These are phyloP conservation scores for Aegilops tauschii DNA, from an alignment of 176 grass and related monocot species.

Conservation along the genomic window DNA sequence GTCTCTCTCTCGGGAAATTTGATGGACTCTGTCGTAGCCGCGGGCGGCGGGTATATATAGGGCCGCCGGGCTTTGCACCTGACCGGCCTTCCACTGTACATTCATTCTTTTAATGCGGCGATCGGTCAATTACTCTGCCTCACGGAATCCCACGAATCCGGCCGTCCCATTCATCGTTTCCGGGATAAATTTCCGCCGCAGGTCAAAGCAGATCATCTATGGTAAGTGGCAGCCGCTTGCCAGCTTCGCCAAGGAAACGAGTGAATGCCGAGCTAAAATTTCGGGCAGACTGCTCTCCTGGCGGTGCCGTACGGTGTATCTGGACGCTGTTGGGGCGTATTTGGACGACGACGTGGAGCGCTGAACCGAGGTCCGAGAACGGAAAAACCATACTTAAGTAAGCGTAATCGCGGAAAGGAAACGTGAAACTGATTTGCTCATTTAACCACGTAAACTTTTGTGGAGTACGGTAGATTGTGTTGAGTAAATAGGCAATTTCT, in stretches of 20 bases:
- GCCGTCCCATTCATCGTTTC: neutral
- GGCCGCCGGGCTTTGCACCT: slow-evolving; percentile 38
- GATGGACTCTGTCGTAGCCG: neutral
- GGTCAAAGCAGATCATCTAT: neutral
- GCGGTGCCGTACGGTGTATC: neutral
- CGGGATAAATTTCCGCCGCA: neutral
- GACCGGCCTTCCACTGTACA: slow-evolving; percentile 43
- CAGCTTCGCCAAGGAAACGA: neutral
- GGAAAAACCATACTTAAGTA: too few relatives aligned
- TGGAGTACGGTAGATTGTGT: too few relatives aligned
- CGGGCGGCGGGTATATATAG: slow-evolving; percentile 24
- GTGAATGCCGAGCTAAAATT: neutral
- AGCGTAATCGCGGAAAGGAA: too few relatives aligned
- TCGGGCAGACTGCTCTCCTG: neutral
- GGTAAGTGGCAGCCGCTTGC: neutral
- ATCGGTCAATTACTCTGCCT: neutral
- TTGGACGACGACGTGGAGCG: neutral
- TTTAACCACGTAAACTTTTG: too few relatives aligned
- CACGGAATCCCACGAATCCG: slow-evolving; percentile 1
- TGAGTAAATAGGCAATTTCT: too few relatives aligned
- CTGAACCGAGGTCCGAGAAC: too few relatives aligned
- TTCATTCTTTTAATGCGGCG: slow-evolving; percentile 51
- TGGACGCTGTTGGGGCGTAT: neutral
- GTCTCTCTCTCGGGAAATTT: neutral
- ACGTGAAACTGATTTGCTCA: too few relatives aligned